Base-by-base conservation (phyloP, 805 yeast genomes). In the Naumovozyma castellii region DNA sequence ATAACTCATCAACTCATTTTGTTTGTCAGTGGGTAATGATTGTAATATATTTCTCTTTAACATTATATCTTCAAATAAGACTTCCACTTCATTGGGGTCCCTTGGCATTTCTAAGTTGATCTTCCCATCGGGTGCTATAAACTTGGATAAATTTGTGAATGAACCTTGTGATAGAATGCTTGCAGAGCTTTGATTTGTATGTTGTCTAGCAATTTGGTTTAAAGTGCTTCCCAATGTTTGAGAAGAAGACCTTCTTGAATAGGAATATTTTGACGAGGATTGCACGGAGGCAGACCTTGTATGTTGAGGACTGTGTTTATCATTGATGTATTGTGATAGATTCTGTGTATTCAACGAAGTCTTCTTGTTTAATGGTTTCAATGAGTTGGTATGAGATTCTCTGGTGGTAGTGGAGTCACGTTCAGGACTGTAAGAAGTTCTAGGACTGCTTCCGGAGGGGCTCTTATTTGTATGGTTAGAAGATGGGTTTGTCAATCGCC, bases 21-120 rank as follows among this genome's bases (percentile, higher is more conserved):
- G 78, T 3, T 92, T 95, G 38, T 73, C 75, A 18, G 75, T 75
- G 0, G 95, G 84, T 25, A 82, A 64, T 32, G 70, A 64, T 44
- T 71, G 76, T 61, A 85, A 82, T 14, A 59, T 54, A 57, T 88
- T 94, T 52, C 96, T 75, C 50, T 78, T 77, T 38, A 75, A 79
- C 90, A 88, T 82, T 44, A 88, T 73, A 43, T 81, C 87, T 39
- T 76, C 71, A 56, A 85, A 87, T 75, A 83, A 67, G 42, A 71
- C 66, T 50, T 85, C 90, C 15, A 88, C 75, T 45, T 78, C 85
- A 45, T 68, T 64, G 9, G 71, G 75, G 48, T 80, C 76, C 5
- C 64, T 59, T 0, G 96, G 95, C 52, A 73, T 80, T 39, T 83
- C 88, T 36, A 84, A 59, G 44, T 45, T 53, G 4, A 49, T 49